These are phyloP conservation scores for Solanum chilense DNA, from an alignment of 257 asterid species.

Conservation along the genomic window DNA sequence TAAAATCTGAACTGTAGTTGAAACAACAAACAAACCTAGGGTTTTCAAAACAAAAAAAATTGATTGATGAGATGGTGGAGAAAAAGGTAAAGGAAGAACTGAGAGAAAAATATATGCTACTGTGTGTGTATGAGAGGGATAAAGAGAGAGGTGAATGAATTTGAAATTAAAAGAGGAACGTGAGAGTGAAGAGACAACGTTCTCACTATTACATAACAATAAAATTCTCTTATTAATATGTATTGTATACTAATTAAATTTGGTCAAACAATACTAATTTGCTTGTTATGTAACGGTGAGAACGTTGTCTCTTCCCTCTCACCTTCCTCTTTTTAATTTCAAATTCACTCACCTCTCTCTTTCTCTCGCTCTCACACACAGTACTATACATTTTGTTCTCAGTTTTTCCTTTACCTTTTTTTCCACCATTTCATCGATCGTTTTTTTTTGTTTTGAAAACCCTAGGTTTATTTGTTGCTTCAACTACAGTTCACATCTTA, in stretches of 20 bases:
- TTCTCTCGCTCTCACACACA: not conserved
- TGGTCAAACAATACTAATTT: not conserved
- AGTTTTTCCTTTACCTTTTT: not conserved
- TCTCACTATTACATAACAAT: not conserved
- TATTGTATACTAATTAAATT: too few species aligned
- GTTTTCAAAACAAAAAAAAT: not conserved
- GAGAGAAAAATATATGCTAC: not conserved
- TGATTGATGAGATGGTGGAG: not conserved
- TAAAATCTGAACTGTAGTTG: constrained; percentile 7
- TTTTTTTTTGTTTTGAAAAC: not conserved
- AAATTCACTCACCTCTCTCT: not conserved
- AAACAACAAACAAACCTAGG: not conserved
- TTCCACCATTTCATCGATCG: not conserved
- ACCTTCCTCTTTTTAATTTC: not conserved
- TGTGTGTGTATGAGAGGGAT: not conserved
- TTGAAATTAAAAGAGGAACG: not conserved
- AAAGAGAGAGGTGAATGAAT: not conserved
- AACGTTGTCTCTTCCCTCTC: not conserved
- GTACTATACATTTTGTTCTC: not conserved
- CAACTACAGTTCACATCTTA: constrained; percentile 7
- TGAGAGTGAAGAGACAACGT: not conserved
- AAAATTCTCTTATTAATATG: not conserved
- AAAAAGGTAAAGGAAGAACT: not conserved
- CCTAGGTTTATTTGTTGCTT: not conserved
- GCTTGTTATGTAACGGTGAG: not conserved